These are phyloP conservation scores for Mimosa bimucronata DNA, from an alignment of 306 rosid genomes.

Conservation along the genomic window DNA sequence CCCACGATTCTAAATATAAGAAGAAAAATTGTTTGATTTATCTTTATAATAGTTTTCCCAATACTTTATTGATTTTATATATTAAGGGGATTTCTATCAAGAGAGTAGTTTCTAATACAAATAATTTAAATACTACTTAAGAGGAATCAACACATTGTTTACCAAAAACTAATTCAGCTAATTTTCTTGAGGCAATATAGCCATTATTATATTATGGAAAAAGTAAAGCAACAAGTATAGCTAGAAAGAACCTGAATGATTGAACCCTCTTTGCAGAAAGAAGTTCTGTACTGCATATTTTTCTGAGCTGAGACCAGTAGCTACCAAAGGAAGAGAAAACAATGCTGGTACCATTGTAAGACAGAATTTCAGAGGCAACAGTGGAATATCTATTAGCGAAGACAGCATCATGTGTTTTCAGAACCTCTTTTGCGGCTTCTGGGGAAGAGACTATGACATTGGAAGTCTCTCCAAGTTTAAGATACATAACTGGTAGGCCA, in stretches of 20 bases:
- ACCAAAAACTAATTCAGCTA: too few relatives aligned
- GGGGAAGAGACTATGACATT: slow-evolving; percentile 30
- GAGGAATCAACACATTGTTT: too few relatives aligned
- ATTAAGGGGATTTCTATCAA: too few relatives aligned
- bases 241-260: not conserved
- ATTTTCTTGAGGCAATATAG: not conserved
- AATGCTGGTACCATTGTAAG: not conserved
- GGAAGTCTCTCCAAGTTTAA: slow-evolving; percentile 30
- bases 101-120: too few relatives aligned
- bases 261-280: not conserved
- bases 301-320: not conserved
- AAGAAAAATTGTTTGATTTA: too few relatives aligned
- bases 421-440: slow-evolving; percentile 34
- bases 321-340: not conserved
- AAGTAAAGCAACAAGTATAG: not conserved
- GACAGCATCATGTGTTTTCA: slow-evolving; percentile 35
- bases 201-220: not conserved
- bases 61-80: too few relatives aligned
- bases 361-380: not conserved
- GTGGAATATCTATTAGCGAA: slow-evolving; percentile 30
- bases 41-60: too few relatives aligned
- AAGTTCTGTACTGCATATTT: not conserved
- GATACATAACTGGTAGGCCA: slow-evolving; percentile 31
- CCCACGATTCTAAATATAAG: too few relatives aligned
- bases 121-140: too few relatives aligned